phyloP scores from a whole-genome alignment of 495 filamentous ascomycete genomes.

The Penicillium diatomitis region DNA sequence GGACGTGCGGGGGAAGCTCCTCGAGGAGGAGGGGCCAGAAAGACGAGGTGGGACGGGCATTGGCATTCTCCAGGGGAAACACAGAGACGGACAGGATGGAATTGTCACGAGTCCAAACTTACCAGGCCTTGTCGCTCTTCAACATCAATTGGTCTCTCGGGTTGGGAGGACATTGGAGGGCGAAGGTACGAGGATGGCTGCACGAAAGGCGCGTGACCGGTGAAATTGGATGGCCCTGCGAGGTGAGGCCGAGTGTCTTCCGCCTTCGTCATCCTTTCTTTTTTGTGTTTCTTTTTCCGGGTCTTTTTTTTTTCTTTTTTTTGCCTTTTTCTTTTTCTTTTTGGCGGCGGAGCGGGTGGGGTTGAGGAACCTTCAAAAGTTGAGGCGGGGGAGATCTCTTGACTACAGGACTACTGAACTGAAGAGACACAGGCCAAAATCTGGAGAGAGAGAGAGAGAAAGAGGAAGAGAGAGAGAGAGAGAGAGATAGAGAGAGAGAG shows the following conservation, averaged over 20 bases:
- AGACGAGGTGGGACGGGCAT: too few relatives aligned
- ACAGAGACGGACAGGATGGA: background rate
- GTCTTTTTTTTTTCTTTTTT: too few relatives aligned
- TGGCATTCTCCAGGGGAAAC: background rate
- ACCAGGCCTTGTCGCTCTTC: slow-evolving; percentile 93
- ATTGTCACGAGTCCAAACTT: slow-evolving; percentile 28
- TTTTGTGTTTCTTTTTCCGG: too few relatives aligned
- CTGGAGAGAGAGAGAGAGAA: background rate
- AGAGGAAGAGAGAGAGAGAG: background rate
- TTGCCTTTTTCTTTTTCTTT: too few relatives aligned
- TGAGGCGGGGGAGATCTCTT: slow-evolving; percentile 4
- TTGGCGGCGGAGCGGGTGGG: too few relatives aligned
- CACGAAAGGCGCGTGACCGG: slow-evolving; percentile 53
- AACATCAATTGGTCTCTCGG: slow-evolving; percentile 68
- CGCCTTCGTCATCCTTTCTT: slow-evolving; percentile 18
- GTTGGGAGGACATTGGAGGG: slow-evolving; percentile 52
- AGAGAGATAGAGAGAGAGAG: background rate
- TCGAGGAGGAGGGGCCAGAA: too few relatives aligned
- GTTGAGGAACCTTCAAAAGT: too few relatives aligned
- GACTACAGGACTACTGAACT: background rate
- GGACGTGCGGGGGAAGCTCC: too few relatives aligned
- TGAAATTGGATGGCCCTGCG: slow-evolving; percentile 14
- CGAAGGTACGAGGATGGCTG: slow-evolving; percentile 81
- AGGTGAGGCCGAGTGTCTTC: slow-evolving; percentile 17
- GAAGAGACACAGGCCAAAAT: too few relatives aligned